Evolutionary conservation across 495 filamentous ascomycete genomes (phyloP), one percentile per base, ranked within the genome.

Genomic region (Penicillium taxi): DNA sequence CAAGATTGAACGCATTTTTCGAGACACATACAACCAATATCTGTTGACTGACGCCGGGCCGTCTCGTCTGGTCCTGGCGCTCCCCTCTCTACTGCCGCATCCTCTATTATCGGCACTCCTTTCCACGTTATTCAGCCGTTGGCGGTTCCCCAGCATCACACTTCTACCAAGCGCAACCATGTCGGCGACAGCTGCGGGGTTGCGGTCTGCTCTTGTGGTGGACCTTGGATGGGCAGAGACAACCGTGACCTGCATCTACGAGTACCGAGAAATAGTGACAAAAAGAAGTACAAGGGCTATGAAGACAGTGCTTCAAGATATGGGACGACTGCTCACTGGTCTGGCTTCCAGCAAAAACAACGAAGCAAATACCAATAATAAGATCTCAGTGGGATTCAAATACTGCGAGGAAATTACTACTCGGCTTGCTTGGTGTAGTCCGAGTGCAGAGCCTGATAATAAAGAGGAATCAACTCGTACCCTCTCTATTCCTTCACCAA

Each of bases 151-250:
- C 1, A 81, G 74, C n/a, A 73, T 96, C 35, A 87, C 83, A 5
- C 68, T 96, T 28, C 56, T 96, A 43, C 81, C 84, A 1, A 74
- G 78, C 5, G 76, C 88, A 1, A 65, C 84, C 9, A 77, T 87
- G 58, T 56, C 76, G 6, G 67, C 78, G n/a, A 75, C 84, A 4
- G 82, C 80, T 21, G 86, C 87, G 6, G 91, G 91, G 3, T 66
- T 88, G 34, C 80, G 91, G 9, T 79, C 84, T 12, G 83, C 78
- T 2, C 57, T 96, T 16, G 75, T 96, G 3, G 72, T 96, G 7
- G 88, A 96, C 53, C 66, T 98, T 23, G 90, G 90, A 37, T 96
- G 91, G 91, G 72, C 73, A 26, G 93, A 96, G 54, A 90, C 86
- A 0, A 74, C 80, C 0, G 72, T 87, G 9, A 91, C 84, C 0